These are phyloP conservation scores for Cyclotella distinguenda DNA, from an alignment of 108 stramenopile genomes.

Conservation along the genomic window DNA sequence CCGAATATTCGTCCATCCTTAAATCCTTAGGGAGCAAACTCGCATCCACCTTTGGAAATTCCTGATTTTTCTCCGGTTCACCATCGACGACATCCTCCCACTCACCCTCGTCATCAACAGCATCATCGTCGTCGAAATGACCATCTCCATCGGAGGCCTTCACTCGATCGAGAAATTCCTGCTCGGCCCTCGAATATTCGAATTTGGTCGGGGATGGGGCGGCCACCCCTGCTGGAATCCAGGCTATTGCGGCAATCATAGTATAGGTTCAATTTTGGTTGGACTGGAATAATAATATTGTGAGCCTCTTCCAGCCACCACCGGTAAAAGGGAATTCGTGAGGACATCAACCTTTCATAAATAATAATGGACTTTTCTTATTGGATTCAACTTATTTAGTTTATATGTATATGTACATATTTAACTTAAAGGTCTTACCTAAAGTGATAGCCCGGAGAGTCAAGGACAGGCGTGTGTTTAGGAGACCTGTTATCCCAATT, in stretches of 20 bases:
- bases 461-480: too few relatives aligned
- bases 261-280: not conserved
- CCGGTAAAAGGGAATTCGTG: too few relatives aligned
- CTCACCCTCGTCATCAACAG: conserved; percentile 25
- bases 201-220: conserved; percentile 80
- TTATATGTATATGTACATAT: too few relatives aligned
- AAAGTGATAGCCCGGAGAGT: too few relatives aligned
- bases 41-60: conserved; percentile 53
- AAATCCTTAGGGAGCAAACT: conserved; percentile 74
- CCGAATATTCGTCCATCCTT: conserved; percentile 91
- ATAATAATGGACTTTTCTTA: too few relatives aligned
- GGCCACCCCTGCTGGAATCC: conserved; percentile 74
- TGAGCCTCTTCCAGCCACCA: too few relatives aligned
- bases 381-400: too few relatives aligned
- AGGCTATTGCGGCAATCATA: conserved; percentile 22
- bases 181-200: conserved; percentile 73
- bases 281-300: too few relatives aligned
- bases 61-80: conserved; percentile 20
- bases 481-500: too few relatives aligned
- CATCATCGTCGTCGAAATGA: conserved; percentile 22
- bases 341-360: too few relatives aligned
- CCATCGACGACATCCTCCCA: conserved; percentile 21
- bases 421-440: too few relatives aligned
- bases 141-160: conserved; percentile 10
- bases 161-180: conserved; percentile 61